Base-by-base conservation (phyloP, 345 rosid species). In the Pseudoturritis turrita region DNA sequence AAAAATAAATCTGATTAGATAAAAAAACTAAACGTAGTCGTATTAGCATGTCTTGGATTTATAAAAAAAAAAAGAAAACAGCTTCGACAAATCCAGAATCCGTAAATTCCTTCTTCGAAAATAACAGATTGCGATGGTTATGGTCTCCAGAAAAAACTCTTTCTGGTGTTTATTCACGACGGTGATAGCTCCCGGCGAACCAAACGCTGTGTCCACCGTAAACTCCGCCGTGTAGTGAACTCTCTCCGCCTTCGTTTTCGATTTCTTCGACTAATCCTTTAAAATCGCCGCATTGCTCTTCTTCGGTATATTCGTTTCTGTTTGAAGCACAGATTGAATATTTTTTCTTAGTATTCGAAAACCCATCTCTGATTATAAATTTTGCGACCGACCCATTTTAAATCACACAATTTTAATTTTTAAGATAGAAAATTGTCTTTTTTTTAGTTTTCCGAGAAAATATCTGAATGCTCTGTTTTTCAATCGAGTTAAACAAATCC, bases 201-300 rank as follows among this genome's bases (percentile, higher is more conserved):
- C 97, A 62, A 95, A 91, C 19, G 80, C 70, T 0, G 99, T 79
- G 33, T 84, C 92, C 74, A 95, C 87, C 1, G 64, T 65, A 76
- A 95, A 89, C 56, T 91, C 98, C n/a, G 96, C 96, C 17, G 85
- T 79, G 80, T 95, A 95, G 43, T 89, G 90, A 61, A 95, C 98
- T 61, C 83, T 83, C 78, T 95, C 98, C 1, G 89, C 87, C 75
- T 89, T 89, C 0, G 83, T 75, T 62, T 85, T 86, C 28, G 89
- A 76, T 68, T 91, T 91, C 83, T 88, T 80, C 6, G 96, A 88
- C 97, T 98, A 91, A 57, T 88, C 96, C 22, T 73, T 83, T 13
- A 95, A 53, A 57, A 70, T 88, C 26, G 96, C 94, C 68, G 81
- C 84, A 10, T 68, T 85, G 82, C 94, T 95, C 69, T 78, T 91